Conservation (phyloP, 768 basidiomycete genomes). For the Suillus discolor region DNA sequence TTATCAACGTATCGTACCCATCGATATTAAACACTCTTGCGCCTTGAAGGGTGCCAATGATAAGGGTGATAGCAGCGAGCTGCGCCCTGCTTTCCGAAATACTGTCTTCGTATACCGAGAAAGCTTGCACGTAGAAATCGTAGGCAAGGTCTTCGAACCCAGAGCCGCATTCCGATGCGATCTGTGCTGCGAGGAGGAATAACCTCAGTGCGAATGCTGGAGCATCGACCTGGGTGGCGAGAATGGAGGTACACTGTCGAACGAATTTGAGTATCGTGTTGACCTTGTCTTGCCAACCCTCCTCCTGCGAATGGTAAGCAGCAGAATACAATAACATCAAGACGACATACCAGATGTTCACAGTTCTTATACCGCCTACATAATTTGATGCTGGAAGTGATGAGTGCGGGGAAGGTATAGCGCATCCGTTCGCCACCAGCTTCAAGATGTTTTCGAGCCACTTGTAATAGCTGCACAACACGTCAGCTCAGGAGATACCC, state of each 20-base stretch:
- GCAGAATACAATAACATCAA: neutral
- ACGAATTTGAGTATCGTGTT: slow-evolving; percentile 92
- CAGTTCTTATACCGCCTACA: slow-evolving; percentile 89
- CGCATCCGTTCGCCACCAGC: slow-evolving; percentile 94
- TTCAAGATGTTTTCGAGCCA: slow-evolving; percentile 87
- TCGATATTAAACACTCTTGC: slow-evolving; percentile 92
- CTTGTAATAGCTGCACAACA: slow-evolving; percentile 74
- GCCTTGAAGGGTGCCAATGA: slow-evolving; percentile 88
- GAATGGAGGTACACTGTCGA: slow-evolving; percentile 89
- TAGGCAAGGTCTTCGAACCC: slow-evolving; percentile 96
- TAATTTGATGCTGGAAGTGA: slow-evolving; percentile 90
- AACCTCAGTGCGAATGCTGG: slow-evolving; percentile 91
- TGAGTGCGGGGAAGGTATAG: slow-evolving; percentile 95
- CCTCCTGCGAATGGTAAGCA: slow-evolving; percentile 52
- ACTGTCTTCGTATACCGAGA: slow-evolving; percentile 96
- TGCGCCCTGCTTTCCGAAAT: slow-evolving; percentile 97
- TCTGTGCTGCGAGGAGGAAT: slow-evolving; percentile 94
- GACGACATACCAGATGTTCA: slow-evolving; percentile 62
- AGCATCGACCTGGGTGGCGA: slow-evolving; percentile 91
- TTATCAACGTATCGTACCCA: slow-evolving; percentile 97
- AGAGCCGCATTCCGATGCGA: slow-evolving; percentile 91
- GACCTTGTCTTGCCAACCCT: slow-evolving; percentile 85
- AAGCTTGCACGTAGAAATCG: slow-evolving; percentile 97
- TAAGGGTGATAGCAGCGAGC: slow-evolving; percentile 93
- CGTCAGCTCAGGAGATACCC: neutral